phyloP scores from a whole-genome alignment of 148 eudicot species.

The Silene conica region DNA sequence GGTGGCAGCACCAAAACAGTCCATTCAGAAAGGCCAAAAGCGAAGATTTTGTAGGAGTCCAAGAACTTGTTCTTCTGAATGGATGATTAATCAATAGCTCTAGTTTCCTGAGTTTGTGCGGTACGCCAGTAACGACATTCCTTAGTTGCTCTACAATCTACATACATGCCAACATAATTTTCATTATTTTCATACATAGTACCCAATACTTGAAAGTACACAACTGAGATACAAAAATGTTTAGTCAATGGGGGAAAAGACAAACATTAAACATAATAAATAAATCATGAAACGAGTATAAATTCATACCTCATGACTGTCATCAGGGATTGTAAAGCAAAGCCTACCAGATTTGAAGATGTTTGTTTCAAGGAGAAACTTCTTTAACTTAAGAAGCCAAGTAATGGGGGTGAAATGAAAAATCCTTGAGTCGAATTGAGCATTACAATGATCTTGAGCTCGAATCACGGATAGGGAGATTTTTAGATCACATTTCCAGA shows the following conservation, averaged over 20 bases:
- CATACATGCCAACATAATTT: too few relatives aligned
- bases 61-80: background rate
- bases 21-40: background rate
- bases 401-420: too few relatives aligned
- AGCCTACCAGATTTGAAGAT: background rate
- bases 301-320: too few relatives aligned
- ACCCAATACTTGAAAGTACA: background rate
- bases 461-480: background rate
- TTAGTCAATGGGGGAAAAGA: background rate
- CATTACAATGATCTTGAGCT: conserved; percentile 4
- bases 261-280: background rate
- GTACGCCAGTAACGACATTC: too few relatives aligned
- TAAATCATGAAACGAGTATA: too few relatives aligned
- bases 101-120: too few relatives aligned
- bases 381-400: conserved; percentile 10
- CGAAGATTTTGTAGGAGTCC: background rate
- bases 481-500: background rate
- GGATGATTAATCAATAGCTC: too few relatives aligned
- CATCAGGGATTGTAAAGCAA: too few relatives aligned
- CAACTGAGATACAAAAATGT: background rate
- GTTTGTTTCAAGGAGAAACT: conserved; percentile 1
- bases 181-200: too few relatives aligned
- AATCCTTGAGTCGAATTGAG: background rate
- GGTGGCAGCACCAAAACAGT: background rate
- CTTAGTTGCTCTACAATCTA: too few relatives aligned